A percentile compares a stretch with the other conserved stretches of the same genome.
These are phyloP conservation scores for Pythium grandisporangium DNA, from an alignment of 352 stramenopile genomes.

Conservation along the genomic window DNA sequence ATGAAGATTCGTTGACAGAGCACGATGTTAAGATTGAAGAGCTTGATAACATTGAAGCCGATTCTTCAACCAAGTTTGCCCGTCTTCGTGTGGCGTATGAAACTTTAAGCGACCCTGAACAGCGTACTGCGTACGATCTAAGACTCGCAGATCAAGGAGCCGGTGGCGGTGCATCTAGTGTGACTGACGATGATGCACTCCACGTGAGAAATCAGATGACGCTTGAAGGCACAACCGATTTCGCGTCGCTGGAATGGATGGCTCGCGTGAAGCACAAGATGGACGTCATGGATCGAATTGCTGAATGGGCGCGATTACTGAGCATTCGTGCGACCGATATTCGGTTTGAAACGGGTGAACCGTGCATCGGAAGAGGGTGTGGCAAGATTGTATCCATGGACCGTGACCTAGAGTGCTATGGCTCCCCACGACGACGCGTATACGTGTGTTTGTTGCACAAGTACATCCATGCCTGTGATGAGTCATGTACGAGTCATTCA, in stretches of 20 bases:
- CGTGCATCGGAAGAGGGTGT: conserved; percentile 40
- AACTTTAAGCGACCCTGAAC: conserved; percentile 50
- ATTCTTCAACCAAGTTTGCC: conserved; percentile 44
- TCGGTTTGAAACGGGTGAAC: conserved; percentile 63
- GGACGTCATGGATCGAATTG: conserved; percentile 75
- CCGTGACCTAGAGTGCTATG: conserved; percentile 62
- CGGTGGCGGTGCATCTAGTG: conserved; percentile 2
- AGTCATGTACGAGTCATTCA: conserved; percentile 53
- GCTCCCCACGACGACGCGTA: conserved; percentile 51
- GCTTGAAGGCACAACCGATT: conserved; percentile 58
- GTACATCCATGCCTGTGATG: conserved; percentile 77
- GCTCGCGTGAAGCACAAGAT: conserved; percentile 79
- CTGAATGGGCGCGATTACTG: conserved; percentile 61
- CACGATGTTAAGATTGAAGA: conserved; percentile 1
- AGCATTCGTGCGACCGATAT: conserved; percentile 50
- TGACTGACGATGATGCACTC: conserved; percentile 11
- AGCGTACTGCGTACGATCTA: conserved; percentile 44
- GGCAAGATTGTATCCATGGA: conserved; percentile 83
- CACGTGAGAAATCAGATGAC: conserved; percentile 52
- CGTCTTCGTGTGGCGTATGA: conserved; percentile 60
- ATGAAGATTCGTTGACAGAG: too few species aligned
- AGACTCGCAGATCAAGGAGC: conserved; percentile 21
- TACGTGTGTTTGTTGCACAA: conserved; percentile 74
- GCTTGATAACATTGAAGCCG: background rate
- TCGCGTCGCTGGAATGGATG: conserved; percentile 79